These are phyloP conservation scores for Malassezia brasiliensis DNA, from an alignment of 1,284 basidiomycete species.

Conservation along the genomic window DNA sequence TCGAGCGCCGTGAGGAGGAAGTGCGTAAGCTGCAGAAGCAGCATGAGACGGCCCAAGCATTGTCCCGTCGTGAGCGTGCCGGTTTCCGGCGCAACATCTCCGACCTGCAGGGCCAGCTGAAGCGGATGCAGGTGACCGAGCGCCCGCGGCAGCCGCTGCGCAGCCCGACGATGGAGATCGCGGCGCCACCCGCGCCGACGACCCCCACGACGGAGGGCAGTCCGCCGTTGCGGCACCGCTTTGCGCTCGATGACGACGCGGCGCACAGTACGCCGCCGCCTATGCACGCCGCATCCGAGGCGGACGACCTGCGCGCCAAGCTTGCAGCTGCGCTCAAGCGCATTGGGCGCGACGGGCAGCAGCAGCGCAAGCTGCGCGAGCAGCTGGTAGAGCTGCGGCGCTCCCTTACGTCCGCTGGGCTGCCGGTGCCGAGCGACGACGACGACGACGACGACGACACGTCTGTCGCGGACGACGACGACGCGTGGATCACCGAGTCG, in stretches of 20 bases:
- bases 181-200: neutral
- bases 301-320: slow-evolving; percentile 36
- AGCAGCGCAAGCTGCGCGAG: slow-evolving; percentile 37
- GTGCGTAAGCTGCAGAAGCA: slow-evolving; percentile 71
- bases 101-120: slow-evolving; percentile 70
- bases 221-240: neutral
- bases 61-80: slow-evolving; percentile 74
- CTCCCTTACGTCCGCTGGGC: slow-evolving; percentile 29
- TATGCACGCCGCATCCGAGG: slow-evolving; percentile 8
- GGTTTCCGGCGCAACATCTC: slow-evolving; percentile 80
- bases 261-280: neutral
- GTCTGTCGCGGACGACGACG: slow-evolving; percentile 6
- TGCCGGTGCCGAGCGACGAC: slow-evolving; percentile 21
- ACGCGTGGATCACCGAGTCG: slow-evolving; percentile 31
- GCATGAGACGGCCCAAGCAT: slow-evolving; percentile 82
- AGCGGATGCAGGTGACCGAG: slow-evolving; percentile 30
- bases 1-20: slow-evolving; percentile 62
- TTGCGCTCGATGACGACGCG: neutral
- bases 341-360: slow-evolving; percentile 35
- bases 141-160: slow-evolving; percentile 1
- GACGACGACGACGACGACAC: slow-evolving; percentile 20
- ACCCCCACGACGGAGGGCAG: neutral
- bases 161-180: neutral
- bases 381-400: slow-evolving; percentile 33
- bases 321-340: slow-evolving; percentile 37